Evolutionary conservation across 2,329 filamentous ascomycete genomes (phyloP).

Genomic region (Cladosporium oxysporum): DNA sequence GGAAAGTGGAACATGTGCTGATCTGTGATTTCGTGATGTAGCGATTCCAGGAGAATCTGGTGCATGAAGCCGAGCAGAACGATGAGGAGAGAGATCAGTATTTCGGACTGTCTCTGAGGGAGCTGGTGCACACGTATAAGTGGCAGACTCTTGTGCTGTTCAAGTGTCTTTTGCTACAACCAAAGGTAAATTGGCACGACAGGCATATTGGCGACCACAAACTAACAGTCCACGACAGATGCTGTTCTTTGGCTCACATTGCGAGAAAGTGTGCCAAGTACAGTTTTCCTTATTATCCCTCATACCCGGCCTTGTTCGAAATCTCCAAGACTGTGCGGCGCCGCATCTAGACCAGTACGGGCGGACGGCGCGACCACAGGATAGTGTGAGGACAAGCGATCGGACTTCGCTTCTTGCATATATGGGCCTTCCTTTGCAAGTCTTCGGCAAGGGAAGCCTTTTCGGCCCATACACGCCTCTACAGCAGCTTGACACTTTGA

Average conservation of each 20-base stretch:
- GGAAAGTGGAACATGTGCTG: conserved; percentile 21
- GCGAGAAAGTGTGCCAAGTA: conserved; percentile 95
- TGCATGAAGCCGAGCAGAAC: conserved; percentile 57
- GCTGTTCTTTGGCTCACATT: conserved; percentile 97
- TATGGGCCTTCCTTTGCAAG: conserved; percentile 90
- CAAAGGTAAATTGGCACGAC: conserved; percentile 72
- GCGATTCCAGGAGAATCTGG: conserved; percentile 87
- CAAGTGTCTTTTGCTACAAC: conserved; percentile 90
- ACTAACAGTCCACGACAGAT: conserved; percentile 60
- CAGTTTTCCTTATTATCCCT: conserved; percentile 95
- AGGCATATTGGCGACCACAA: conserved; percentile 37
- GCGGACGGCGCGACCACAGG: conserved; percentile 71
- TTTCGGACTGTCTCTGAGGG: conserved; percentile 66
- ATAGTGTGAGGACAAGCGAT: conserved; percentile 87
- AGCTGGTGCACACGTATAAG: conserved; percentile 91
- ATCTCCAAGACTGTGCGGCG: conserved; percentile 91
- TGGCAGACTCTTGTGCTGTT: conserved; percentile 92
- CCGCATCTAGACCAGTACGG: conserved; percentile 88
- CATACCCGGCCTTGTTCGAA: conserved; percentile 87
- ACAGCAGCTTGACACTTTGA: conserved; percentile 90
- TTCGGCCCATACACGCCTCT: conserved; percentile 96
- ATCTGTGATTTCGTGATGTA: conserved; percentile 39
- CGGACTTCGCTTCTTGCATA: conserved; percentile 85
- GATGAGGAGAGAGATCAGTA: conserved; percentile 82
- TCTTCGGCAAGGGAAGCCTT: conserved; percentile 93